phyloP scores from a whole-genome alignment of 73 alveolate species.

The Urostyla sp. region DNA sequence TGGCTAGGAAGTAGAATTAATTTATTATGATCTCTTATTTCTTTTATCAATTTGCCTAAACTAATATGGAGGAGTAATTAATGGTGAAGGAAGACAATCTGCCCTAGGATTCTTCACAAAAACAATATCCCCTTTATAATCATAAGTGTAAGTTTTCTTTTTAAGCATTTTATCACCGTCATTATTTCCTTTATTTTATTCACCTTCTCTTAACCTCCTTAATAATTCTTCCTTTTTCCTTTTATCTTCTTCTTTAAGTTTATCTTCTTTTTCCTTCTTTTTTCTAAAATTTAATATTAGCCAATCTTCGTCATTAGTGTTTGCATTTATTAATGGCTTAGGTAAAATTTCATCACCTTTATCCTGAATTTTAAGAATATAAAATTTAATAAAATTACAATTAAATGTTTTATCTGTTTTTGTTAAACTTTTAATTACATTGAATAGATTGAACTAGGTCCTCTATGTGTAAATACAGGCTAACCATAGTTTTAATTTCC shows the following conservation, averaged over 20 bases:
- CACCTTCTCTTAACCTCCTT: conserved; percentile 11
- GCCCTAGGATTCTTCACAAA: conserved; percentile 23
- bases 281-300: conserved; percentile 7
- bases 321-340: conserved; percentile 11
- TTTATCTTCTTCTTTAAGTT: conserved; percentile 39
- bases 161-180: conserved; percentile 1
- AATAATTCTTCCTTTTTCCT: conserved; percentile 20
- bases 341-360: conserved; percentile 40
- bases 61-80: conserved; percentile 37
- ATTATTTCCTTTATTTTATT: conserved; percentile 27
- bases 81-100: conserved; percentile 26
- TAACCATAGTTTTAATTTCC: no score
- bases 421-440: conserved; percentile 5
- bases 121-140: conserved; percentile 37
- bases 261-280: conserved; percentile 28
- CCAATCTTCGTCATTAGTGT: conserved; percentile 6
- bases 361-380: conserved; percentile 16
- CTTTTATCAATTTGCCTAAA: no score
- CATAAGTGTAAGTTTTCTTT: conserved; percentile 23
- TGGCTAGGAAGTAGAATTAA: no score
- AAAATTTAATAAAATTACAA: neutral
- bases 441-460: conserved; percentile 40
- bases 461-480: neutral
- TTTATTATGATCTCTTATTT: no score
- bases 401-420: conserved; percentile 12